Evolutionary conservation across 305 asterid species (phyloP).

Genomic region (Stenogyne calaminthoides): DNA sequence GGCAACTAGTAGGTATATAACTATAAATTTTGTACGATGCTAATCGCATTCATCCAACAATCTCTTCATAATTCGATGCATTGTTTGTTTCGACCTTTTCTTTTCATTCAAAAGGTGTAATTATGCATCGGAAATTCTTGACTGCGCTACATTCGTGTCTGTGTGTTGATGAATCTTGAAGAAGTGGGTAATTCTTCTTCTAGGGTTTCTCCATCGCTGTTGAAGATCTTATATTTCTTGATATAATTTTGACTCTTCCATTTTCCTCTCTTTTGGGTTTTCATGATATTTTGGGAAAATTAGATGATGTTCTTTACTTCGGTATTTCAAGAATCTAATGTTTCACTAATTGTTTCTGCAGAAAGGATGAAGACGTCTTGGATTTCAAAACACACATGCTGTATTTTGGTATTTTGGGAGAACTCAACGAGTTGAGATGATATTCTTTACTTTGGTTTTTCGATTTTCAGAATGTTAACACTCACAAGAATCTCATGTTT

Average conservation of each 20-base stretch:
- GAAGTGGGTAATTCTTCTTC: background rate
- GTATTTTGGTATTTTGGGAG: background rate
- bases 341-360: background rate
- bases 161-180: constrained; percentile 9
- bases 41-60: constrained; percentile 12
- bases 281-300: no score
- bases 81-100: background rate
- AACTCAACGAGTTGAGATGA: background rate
- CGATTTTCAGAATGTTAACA: background rate
- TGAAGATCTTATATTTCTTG: background rate
- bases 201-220: background rate
- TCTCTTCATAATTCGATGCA: background rate
- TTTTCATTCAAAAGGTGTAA: background rate
- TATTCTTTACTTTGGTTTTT: background rate
- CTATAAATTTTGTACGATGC: background rate
- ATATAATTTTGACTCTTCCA: background rate
- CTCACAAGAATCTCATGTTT: background rate
- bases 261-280: background rate
- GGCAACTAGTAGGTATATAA: background rate
- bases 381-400: background rate
- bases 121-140: background rate
- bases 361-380: background rate
- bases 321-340: background rate
- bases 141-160: background rate
- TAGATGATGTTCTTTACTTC: no score